phyloP scores from a whole-genome alignment of 1,284 basidiomycete species.

The Agaricales sp. region DNA sequence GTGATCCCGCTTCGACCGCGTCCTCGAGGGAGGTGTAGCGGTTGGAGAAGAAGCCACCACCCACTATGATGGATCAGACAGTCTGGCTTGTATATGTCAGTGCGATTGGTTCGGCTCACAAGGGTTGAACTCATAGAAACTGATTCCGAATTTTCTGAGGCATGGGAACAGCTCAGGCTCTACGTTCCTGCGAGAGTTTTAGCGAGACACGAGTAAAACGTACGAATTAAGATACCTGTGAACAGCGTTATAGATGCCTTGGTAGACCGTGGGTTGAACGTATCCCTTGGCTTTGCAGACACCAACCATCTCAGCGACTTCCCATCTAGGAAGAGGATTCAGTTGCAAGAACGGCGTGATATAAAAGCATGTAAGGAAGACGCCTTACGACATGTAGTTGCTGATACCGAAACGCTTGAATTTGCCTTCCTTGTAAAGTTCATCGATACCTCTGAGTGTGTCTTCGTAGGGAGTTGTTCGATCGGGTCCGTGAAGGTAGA shows the following conservation, averaged over 20 bases:
- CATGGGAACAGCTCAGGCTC: constrained; percentile 31
- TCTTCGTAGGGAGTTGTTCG: constrained; percentile 33
- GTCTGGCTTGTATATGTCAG: constrained; percentile 41
- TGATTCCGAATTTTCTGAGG: constrained; percentile 31
- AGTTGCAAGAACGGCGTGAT: constrained; percentile 10
- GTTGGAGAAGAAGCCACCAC: constrained; percentile 30
- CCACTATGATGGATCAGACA: constrained; percentile 53
- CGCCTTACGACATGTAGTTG: constrained; percentile 25
- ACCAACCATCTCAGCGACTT: constrained; percentile 25
- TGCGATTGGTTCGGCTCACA: constrained; percentile 30
- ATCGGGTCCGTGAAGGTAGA: constrained; percentile 40
- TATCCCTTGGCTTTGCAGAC: constrained; percentile 23
- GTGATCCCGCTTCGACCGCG: constrained; percentile 21
- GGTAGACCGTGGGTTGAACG: constrained; percentile 11
- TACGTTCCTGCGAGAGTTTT: constrained; percentile 41
- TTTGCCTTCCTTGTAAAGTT: constrained; percentile 30
- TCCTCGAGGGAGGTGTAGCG: constrained; percentile 42
- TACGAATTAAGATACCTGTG: constrained; percentile 18
- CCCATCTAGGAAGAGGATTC: constrained; percentile 12
- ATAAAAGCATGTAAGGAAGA: constrained; percentile 5
- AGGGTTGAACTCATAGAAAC: constrained; percentile 27
- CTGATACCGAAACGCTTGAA: constrained; percentile 29
- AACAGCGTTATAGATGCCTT: constrained; percentile 29
- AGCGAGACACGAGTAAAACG: neutral
- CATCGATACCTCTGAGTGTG: constrained; percentile 31